Percentiles rank a stretch among this genome's conserved stretches.
These are phyloP conservation scores for Talaromyces funiculosus DNA, from an alignment of 2,329 filamentous ascomycete genomes.

Conservation along the genomic window DNA sequence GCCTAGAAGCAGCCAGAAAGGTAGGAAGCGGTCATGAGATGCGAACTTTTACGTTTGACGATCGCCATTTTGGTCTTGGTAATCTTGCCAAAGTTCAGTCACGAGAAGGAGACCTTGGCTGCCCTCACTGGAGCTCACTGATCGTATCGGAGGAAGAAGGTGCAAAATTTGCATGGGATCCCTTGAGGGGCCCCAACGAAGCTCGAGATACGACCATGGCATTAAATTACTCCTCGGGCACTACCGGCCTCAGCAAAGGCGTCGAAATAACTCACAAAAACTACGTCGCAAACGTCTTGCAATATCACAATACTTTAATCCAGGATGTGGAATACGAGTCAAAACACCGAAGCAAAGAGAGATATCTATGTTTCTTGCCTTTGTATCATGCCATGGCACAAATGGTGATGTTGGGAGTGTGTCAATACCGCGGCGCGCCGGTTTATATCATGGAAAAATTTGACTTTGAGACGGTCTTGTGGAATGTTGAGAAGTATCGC, in stretches of 20 bases:
- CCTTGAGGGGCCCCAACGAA: slow-evolving; percentile 30
- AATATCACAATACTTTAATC: slow-evolving; percentile 48
- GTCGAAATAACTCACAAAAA: slow-evolving; percentile 75
- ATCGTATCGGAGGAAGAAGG: slow-evolving; percentile 50
- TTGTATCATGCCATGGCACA: slow-evolving; percentile 73
- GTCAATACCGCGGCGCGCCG: slow-evolving; percentile 54
- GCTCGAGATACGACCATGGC: slow-evolving; percentile 48
- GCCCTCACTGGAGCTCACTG: slow-evolving; percentile 59
- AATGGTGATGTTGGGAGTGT: slow-evolving; percentile 55
- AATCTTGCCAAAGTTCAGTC: not conserved
- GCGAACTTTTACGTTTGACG: slow-evolving; percentile 6
- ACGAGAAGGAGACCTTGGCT: slow-evolving; percentile 36
- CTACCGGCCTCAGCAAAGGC: slow-evolving; percentile 77
- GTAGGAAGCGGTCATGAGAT: slow-evolving; percentile 3
- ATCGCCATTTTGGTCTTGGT: not conserved
- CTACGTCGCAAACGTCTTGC: slow-evolving; percentile 64
- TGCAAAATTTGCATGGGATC: slow-evolving; percentile 57
- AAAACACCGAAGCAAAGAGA: slow-evolving; percentile 35
- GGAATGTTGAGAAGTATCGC: slow-evolving; percentile 60
- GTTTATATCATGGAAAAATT: slow-evolving; percentile 76
- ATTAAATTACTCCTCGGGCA: slow-evolving; percentile 70
- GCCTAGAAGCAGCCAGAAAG: slow-evolving; percentile 18
- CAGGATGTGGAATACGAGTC: slow-evolving; percentile 47
- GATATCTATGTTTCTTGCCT: slow-evolving; percentile 63
- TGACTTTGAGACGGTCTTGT: slow-evolving; percentile 67